Evolutionary conservation across 2,329 filamentous ascomycete species (phyloP).

Genomic region (Orbilia blumenaviensis): DNA sequence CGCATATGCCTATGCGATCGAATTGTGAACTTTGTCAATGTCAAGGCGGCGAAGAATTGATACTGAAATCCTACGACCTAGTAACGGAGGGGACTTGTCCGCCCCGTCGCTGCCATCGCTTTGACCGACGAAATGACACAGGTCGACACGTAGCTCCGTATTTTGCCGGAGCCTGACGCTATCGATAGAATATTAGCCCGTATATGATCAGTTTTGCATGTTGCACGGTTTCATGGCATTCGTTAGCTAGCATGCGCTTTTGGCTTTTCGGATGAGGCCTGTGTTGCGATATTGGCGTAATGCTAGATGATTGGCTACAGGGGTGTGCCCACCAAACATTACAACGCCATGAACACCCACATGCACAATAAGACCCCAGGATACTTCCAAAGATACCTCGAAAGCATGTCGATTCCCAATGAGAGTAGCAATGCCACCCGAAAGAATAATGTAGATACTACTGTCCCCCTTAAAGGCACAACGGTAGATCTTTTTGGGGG

Average conservation of each 20-base stretch:
- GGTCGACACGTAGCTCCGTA: background rate
- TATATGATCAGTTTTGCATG: background rate
- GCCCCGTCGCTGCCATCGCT: too few species aligned
- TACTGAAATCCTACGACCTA: too few species aligned
- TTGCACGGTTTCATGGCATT: background rate
- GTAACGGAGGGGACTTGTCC: too few species aligned
- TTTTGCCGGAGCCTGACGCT: background rate
- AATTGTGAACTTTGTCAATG: too few species aligned
- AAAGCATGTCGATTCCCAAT: background rate
- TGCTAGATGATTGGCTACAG: too few species aligned
- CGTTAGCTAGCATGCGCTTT: conserved; percentile 21
- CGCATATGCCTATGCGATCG: too few species aligned
- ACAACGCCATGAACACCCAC: too few species aligned
- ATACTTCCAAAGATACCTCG: background rate
- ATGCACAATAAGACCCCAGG: too few species aligned
- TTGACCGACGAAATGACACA: background rate
- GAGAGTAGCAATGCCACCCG: background rate
- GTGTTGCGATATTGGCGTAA: conserved; percentile 3
- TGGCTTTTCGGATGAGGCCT: background rate
- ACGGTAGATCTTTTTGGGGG: conserved; percentile 14
- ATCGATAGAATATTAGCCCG: too few species aligned
- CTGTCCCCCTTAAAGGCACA: background rate
- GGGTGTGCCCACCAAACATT: too few species aligned
- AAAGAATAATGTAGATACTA: background rate
- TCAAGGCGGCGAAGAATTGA: too few species aligned